Base-by-base conservation (phyloP, 495 filamentous ascomycete species). In the Aspergillus campestris region DNA sequence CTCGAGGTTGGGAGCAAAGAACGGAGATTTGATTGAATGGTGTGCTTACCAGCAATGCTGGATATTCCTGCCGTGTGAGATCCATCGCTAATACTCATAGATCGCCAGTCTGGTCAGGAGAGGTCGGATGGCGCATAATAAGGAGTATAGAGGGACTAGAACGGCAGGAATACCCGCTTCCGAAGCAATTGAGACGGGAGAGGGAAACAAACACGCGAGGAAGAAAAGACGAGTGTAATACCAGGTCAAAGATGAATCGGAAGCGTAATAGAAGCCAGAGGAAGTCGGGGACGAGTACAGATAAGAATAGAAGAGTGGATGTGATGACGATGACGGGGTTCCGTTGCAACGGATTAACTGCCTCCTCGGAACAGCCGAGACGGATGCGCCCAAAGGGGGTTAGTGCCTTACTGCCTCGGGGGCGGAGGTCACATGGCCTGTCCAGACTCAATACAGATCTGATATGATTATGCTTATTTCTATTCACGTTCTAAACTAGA, bases 51-150 rank as follows among this genome's bases (percentile, higher is more conserved):
- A 97, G 81, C 77, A 98, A 80, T 27, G 85, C 85, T 60, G 92
- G 91, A 70, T 98, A 98, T 67, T 98, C 92, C 63, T 87, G 78
- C 63, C 91, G 79, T 57, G 87, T 86, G 55, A 95, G 79, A 55
- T 90, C 90, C 79, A 87, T 82, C 50, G 49, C 60, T 57, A 49
- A 48, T 47, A 47, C 56, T 66, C 59, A 62, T 60, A 56, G 47
- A 48, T 62, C 53, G 49, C 51, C 33, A 27, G 37, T 35, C 18
- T 27, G 34, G 24, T n/a, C 27, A 29, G 30, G 31, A 49, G 14
- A 44, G 51, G 50, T 51, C 59, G 57, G 31, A 38, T 50, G 59
- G 59, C 61, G 62, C 70, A 73, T 71, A 70, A 61, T 65, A 64
- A 53, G 47, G 31, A 51, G 37, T 41, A 39, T 39, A 35, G 48